Evolutionary conservation across 2,329 filamentous ascomycete species (phyloP), one percentile per base, ranked within the genome.

Genomic region (Rhynchosporium graminicola): DNA sequence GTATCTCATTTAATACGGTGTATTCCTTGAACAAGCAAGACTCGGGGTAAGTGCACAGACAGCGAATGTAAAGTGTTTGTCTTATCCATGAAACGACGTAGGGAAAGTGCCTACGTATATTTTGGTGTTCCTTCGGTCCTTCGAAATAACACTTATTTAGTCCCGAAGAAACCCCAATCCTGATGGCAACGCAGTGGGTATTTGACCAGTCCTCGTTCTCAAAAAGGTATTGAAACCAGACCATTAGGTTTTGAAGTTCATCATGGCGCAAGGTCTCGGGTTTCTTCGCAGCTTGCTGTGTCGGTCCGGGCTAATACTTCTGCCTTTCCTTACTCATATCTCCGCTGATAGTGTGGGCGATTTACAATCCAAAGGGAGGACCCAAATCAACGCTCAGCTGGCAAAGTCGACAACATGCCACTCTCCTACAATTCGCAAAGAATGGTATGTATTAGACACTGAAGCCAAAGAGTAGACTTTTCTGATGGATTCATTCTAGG

Each of bases 331-430:
- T 36, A 26, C 28, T 33, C 42, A 38, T 12, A 57, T 57, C 7
- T 60, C 54, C 26, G 65, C 58, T 13, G 67, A 68, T 61, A 60
- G 61, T 40, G 59, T 68, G 3, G 45, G 55, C 2, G 67, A 67
- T 31, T 57, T 68, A 28, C 63, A 67, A 54, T 60, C 63, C 7
- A 65, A 67, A 55, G 67, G 65, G 29, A 59, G 63, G 54, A 43
- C 67, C n/a, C 60, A 62, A 31, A 57, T 65, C 15, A 63, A 63
- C 29, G 52, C 67, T 51, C 63, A 68, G 48, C 43, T 68, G 4
- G 57, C 57, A 51, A 59, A 50, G 48, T 50, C 57, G 26, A 59
- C 57, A 51, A 51, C 29, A 42, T 59, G 57, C 33, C 51, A 28
- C 4, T 8, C 48, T 40, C 26, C 36, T 6, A 59, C 38, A 36